phyloP scores from a whole-genome alignment of 2,329 filamentous ascomycete genomes.

The Nakataea oryzae region DNA sequence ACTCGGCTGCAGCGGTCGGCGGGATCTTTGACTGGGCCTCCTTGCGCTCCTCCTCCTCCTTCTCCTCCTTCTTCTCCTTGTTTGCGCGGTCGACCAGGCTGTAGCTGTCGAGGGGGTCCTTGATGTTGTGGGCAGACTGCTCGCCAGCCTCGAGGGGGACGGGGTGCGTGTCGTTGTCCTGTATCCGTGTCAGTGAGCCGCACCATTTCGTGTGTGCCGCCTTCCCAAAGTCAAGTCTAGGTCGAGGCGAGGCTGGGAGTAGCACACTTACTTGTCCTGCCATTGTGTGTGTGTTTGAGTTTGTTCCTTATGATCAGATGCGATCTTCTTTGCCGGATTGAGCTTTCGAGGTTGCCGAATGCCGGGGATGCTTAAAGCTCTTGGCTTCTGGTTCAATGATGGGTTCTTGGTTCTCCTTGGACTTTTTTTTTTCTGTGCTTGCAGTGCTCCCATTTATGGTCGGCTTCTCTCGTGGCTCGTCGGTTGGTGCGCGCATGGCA shows the following conservation, averaged over 20 bases:
- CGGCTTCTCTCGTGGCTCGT: too few species aligned
- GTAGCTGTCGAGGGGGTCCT: constrained; percentile 2
- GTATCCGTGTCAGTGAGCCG: neutral
- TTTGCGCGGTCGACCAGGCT: constrained; percentile 1
- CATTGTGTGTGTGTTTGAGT: neutral
- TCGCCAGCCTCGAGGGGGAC: neutral
- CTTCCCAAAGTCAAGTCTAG: too few species aligned
- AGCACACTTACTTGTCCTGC: neutral
- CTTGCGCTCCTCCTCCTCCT: neutral
- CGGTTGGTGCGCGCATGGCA: neutral
- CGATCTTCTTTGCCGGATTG: too few species aligned
- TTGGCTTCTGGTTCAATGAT: too few species aligned
- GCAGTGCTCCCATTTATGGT: too few species aligned
- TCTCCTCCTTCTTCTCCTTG: constrained; percentile 4
- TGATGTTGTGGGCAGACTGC: constrained; percentile 2
- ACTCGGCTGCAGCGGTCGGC: constrained; percentile 34
- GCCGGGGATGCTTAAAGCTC: too few species aligned
- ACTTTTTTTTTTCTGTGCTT: too few species aligned
- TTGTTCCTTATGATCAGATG: neutral
- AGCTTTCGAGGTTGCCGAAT: neutral
- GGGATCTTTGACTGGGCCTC: neutral
- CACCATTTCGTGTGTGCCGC: neutral
- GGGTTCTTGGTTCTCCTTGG: too few species aligned
- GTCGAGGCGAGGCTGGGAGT: too few species aligned
- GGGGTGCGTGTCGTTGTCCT: constrained; percentile 1